Percentiles rank a stretch among this genome's conserved stretches.
Evolutionary conservation across 164 flowering plant species (phyloP).

Genomic region (Magnolia sinica): DNA sequence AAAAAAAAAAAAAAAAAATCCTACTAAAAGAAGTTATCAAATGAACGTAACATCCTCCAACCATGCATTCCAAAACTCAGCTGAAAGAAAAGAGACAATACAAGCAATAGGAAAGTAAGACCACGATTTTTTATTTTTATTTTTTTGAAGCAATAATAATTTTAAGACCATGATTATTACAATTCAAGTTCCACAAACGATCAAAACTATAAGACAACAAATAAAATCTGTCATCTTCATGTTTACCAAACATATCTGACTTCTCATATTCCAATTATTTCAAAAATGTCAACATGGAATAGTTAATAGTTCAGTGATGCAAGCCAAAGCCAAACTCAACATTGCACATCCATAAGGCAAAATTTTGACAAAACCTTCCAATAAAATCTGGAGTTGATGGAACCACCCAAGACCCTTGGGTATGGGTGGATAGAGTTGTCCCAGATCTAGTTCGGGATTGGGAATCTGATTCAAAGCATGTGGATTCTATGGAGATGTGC

Average conservation of each 20-base stretch:
- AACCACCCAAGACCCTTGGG: too few relatives aligned
- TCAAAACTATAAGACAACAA: background rate
- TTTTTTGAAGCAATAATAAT: too few relatives aligned
- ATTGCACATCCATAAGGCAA: too few relatives aligned
- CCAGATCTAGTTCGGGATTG: too few relatives aligned
- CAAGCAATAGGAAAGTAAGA: background rate
- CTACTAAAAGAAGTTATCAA: background rate
- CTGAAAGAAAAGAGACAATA: background rate
- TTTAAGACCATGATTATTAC: too few relatives aligned
- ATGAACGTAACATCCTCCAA: background rate
- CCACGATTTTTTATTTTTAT: background rate
- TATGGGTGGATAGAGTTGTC: too few relatives aligned
- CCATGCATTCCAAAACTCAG: background rate
- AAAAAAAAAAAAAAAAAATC: background rate
- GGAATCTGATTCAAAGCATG: too few relatives aligned
- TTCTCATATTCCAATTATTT: background rate
- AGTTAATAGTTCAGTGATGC: background rate
- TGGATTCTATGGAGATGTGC: too few relatives aligned
- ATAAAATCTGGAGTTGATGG: too few relatives aligned
- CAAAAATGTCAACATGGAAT: background rate
- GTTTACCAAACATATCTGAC: background rate
- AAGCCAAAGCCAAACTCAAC: too few relatives aligned
- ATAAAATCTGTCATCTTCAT: background rate
- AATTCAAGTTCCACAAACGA: background rate
- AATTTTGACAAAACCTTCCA: too few relatives aligned